Evolutionary conservation across 768 basidiomycete species (phyloP).

Genomic region (Leccinellum luteum): DNA sequence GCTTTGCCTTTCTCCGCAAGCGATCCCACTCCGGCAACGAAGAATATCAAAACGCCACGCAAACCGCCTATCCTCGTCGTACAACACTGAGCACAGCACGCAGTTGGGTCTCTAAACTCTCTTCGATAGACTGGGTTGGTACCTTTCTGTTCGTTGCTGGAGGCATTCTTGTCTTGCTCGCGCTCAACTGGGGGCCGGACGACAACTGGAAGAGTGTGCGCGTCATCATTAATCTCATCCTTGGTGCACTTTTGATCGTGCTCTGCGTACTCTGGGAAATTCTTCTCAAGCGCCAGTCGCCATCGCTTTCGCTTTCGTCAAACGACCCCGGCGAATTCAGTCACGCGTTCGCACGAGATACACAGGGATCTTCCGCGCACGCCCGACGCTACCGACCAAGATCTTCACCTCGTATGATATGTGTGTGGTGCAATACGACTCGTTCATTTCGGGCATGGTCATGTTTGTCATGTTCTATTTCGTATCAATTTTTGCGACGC

Average conservation of each 20-base stretch:
- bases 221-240: conserved; percentile 46
- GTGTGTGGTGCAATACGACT: conserved; percentile 36
- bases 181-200: conserved; percentile 49
- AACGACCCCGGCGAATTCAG: not conserved
- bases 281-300: conserved; percentile 31
- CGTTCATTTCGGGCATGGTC: conserved; percentile 45
- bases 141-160: conserved; percentile 41
- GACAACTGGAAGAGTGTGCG: conserved; percentile 40
- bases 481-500: conserved; percentile 48
- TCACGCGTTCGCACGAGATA: conserved; percentile 2
- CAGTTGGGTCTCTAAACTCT: conserved; percentile 30
- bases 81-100: not conserved
- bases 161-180: conserved; percentile 47
- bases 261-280: conserved; percentile 44
- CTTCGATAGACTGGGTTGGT: conserved; percentile 47
- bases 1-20: conserved; percentile 41
- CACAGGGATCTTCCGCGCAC: conserved; percentile 25
- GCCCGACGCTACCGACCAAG: conserved; percentile 47
- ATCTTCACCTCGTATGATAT: conserved; percentile 44
- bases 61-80: not conserved
- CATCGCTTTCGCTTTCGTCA: not conserved
- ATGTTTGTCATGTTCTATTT: conserved; percentile 56
- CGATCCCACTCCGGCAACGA: conserved; percentile 10
- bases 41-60: conserved; percentile 7
- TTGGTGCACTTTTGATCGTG: conserved; percentile 43